Base-by-base conservation (phyloP, 2,329 filamentous ascomycete species). In the Cercospora sesami region DNA sequence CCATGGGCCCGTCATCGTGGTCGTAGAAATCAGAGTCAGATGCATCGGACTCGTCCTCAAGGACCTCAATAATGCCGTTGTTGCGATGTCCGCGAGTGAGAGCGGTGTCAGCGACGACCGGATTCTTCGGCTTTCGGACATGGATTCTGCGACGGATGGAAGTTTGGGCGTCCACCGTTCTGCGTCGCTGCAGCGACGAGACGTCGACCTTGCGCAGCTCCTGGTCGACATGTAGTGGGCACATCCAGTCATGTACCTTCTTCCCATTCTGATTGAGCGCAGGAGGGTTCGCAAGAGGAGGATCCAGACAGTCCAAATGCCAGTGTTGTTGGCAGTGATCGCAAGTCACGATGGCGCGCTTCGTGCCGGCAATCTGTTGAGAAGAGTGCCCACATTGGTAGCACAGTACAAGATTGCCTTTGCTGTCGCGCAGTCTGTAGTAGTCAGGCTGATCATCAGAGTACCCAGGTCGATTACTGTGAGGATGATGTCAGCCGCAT, bases 241-340 rank as follows among this genome's bases (percentile, higher is more conserved):
- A 99, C 79, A 89, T 90, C 92, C 93, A 99, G 65, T 89, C 90
- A 75, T 84, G 82, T 58, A 90, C 88, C 62, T 90, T 84, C 61
- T 83, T 83, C 72, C 83, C 83, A 61, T 85, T 77, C 71, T 78
- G 66, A 70, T 77, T 78, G 67, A 83, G 81, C 64, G 89, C 86
- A 10, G 94, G 94, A 45, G 93, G 91, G 65, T 91, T 88, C 36
- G 93, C 89, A 76, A 94, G 82, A 36, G 94, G 94, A 30, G 93
- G 92, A 76, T 96, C 90, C 16, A 96, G 83, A 80, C 95, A 99
- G 79, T 98, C 94, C 62, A 97, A 84, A 81, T 99, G 95, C 91
- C 94, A 99, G 76, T 90, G 86, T 36, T 92, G 85, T 12, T 87
- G 84, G 80, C 94, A 99, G 75, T 86, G 87, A 79, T 93, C 93